These are phyloP conservation scores for Leishmania tarentolae DNA, from an alignment of 208 protist genomes.

Conservation along the genomic window DNA sequence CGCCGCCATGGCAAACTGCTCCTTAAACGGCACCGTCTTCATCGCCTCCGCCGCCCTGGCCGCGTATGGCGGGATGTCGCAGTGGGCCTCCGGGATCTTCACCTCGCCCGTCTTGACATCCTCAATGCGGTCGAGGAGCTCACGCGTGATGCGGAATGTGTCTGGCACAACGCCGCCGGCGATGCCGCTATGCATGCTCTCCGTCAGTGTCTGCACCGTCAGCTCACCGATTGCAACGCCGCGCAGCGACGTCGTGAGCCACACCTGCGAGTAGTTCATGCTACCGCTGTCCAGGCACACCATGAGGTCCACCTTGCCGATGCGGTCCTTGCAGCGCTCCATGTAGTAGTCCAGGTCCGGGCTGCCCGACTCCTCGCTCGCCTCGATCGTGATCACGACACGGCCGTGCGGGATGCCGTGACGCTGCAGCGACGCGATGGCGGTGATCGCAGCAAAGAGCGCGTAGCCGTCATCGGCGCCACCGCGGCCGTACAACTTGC, in stretches of 20 bases:
- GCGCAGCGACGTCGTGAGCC: conserved; percentile 94
- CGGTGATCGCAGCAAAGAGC: conserved; percentile 70
- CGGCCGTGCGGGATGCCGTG: conserved; percentile 83
- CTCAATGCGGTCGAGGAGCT: conserved; percentile 92
- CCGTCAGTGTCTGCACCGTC: conserved; percentile 74
- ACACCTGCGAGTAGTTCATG: conserved; percentile 95
- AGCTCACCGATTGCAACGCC: conserved; percentile 88
- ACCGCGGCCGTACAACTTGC: conserved; percentile 92
- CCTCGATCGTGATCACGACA: conserved; percentile 91
- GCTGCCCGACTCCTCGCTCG: conserved; percentile 91
- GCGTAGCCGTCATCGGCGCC: conserved; percentile 93
- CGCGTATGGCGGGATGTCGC: conserved; percentile 23
- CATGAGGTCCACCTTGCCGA: conserved; percentile 88
- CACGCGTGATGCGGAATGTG: conserved; percentile 92
- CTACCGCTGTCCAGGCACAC: conserved; percentile 95
- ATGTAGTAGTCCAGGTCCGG: conserved; percentile 88
- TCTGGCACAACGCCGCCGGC: conserved; percentile 94
- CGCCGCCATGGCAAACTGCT: conserved; percentile 51
- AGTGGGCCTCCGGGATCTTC: conserved; percentile 75
- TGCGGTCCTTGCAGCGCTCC: conserved; percentile 49
- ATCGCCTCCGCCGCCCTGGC: conserved; percentile 53
- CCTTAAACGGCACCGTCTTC: conserved; percentile 57
- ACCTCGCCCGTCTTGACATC: conserved; percentile 92
- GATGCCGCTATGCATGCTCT: conserved; percentile 93
- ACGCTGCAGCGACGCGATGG: conserved; percentile 77